Evolutionary conservation across 163 green algal species (phyloP).

Genomic region (Scenedesmus sp.): DNA sequence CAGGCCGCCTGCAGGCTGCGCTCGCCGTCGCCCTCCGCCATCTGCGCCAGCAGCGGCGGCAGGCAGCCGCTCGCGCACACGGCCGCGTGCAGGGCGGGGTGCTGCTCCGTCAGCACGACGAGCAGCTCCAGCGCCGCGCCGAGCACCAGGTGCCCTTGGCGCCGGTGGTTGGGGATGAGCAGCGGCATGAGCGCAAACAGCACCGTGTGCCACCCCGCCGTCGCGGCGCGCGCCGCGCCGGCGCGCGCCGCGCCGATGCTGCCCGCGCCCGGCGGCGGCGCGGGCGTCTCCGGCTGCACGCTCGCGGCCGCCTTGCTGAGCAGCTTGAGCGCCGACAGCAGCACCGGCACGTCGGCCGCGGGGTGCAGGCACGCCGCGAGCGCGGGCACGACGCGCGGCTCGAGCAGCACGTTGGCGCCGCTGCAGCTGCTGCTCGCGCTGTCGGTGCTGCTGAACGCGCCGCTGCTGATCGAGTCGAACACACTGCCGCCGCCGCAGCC

Average conservation of each 20-base stretch:
- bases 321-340: slow-evolving; percentile 37
- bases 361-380: slow-evolving; percentile 23
- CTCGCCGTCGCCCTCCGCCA: slow-evolving; percentile 8
- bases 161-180: slow-evolving; percentile 30
- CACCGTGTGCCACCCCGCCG: slow-evolving; percentile 14
- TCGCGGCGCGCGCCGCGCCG: background rate
- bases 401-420: slow-evolving; percentile 19
- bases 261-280: background rate
- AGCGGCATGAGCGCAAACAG: slow-evolving; percentile 40
- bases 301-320: slow-evolving; percentile 17
- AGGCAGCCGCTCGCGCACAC: slow-evolving; percentile 21
- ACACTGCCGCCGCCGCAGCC: slow-evolving; percentile 23
- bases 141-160: slow-evolving; percentile 13
- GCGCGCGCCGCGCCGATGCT: background rate
- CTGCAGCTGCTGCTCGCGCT: slow-evolving; percentile 22
- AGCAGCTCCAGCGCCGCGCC: slow-evolving; percentile 29
- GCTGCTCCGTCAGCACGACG: slow-evolving; percentile 31
- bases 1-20: slow-evolving; percentile 32
- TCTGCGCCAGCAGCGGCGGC: slow-evolving; percentile 29
- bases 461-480: slow-evolving; percentile 32
- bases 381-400: slow-evolving; percentile 9
- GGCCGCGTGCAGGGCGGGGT: slow-evolving; percentile 6
- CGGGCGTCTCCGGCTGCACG: background rate
- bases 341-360: slow-evolving; percentile 30
- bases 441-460: background rate